Percentiles rank a stretch among this genome's conserved stretches.
These are phyloP conservation scores for Tricholoma terreum DNA, from an alignment of 768 basidiomycete genomes.

Conservation along the genomic window DNA sequence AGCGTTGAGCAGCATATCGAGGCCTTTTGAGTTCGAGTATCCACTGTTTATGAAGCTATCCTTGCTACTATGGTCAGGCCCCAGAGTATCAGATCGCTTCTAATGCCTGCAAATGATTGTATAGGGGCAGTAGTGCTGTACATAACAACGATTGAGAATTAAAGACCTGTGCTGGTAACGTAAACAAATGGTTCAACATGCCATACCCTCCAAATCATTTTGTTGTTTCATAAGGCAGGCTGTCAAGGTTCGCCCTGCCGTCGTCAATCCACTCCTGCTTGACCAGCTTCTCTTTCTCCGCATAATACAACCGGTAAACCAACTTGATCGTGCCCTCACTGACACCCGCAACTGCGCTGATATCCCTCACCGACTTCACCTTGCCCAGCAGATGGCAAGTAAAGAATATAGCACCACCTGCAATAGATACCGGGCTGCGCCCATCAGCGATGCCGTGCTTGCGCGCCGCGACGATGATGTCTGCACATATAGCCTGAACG, in stretches of 20 bases:
- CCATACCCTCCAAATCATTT: slow-evolving; percentile 23
- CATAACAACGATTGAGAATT: background rate
- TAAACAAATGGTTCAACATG: slow-evolving; percentile 3
- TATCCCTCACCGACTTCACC: slow-evolving; percentile 75
- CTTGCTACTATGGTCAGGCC: no score
- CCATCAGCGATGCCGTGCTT: slow-evolving; percentile 90
- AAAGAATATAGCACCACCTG: slow-evolving; percentile 95
- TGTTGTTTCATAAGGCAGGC: slow-evolving; percentile 39
- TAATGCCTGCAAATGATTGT: background rate
- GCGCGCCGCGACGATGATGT: slow-evolving; percentile 78
- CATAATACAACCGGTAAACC: slow-evolving; percentile 78
- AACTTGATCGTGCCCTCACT: slow-evolving; percentile 94
- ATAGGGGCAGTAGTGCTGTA: background rate
- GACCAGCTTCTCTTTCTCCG: slow-evolving; percentile 72
- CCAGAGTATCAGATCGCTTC: background rate
- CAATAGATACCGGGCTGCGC: slow-evolving; percentile 94
- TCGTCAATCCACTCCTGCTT: slow-evolving; percentile 85
- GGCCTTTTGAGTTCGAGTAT: no score
- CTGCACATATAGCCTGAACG: slow-evolving; percentile 78
- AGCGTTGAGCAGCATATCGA: slow-evolving; percentile 16
- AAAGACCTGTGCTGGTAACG: background rate
- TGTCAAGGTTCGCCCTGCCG: slow-evolving; percentile 59
- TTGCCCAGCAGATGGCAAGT: slow-evolving; percentile 80
- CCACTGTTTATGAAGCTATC: no score
- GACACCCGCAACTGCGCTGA: slow-evolving; percentile 87